Percentiles rank a stretch among this genome's conserved stretches.
These are phyloP conservation scores for Zopfia rhizophila DNA, from an alignment of 2,329 filamentous ascomycete species.

Conservation along the genomic window DNA sequence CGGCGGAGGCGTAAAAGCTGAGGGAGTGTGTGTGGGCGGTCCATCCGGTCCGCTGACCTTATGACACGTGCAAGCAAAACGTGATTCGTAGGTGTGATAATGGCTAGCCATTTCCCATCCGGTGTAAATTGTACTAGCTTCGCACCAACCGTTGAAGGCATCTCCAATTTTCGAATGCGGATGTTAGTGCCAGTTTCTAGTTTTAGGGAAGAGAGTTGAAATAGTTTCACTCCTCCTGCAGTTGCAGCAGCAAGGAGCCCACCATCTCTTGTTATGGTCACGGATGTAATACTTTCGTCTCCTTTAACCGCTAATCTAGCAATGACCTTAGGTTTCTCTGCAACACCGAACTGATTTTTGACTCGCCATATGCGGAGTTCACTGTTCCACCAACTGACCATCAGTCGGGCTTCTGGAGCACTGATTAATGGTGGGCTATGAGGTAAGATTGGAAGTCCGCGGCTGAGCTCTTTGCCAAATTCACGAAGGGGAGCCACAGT, in stretches of 20 bases:
- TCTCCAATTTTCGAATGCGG: constrained; percentile 74
- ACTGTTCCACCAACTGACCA: constrained; percentile 93
- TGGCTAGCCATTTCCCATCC: constrained; percentile 74
- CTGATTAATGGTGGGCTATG: constrained; percentile 79
- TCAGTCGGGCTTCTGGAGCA: constrained; percentile 75
- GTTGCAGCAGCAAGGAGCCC: constrained; percentile 81
- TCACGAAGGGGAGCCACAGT: constrained; percentile 82
- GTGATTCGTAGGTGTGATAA: constrained; percentile 59
- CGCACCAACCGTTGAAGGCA: constrained; percentile 74
- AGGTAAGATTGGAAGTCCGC: constrained; percentile 83
- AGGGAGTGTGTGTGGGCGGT: constrained; percentile 50
- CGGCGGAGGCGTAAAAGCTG: constrained; percentile 53
- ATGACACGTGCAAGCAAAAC: constrained; percentile 60
- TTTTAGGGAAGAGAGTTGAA: constrained; percentile 69
- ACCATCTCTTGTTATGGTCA: constrained; percentile 76
- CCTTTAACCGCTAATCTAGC: constrained; percentile 58
- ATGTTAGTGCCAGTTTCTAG: constrained; percentile 68
- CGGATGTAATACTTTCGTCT: constrained; percentile 84
- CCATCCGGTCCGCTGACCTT: constrained; percentile 52
- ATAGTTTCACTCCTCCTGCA: constrained; percentile 78
- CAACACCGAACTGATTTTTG: constrained; percentile 57
- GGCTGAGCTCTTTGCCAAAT: constrained; percentile 82
- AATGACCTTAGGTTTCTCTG: constrained; percentile 56
- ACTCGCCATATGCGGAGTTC: constrained; percentile 86
- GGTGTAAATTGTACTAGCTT: constrained; percentile 75